phyloP scores from a whole-genome alignment of 75 land plant species.

The Ceratopteris richardii region DNA sequence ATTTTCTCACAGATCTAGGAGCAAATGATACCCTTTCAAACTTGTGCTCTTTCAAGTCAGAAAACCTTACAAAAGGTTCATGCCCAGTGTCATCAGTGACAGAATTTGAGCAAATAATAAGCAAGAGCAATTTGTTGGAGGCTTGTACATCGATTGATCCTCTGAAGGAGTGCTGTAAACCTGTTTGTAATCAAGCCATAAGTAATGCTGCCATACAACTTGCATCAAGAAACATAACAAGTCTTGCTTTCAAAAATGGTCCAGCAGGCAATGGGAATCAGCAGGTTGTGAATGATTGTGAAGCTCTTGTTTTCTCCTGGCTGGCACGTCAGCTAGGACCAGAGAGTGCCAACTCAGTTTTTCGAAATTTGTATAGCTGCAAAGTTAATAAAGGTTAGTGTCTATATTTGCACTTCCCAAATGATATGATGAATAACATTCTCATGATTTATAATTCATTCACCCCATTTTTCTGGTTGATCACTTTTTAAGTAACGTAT shows the following conservation, averaged over 20 bases:
- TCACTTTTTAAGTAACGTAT: no score
- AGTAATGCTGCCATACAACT: constrained; percentile 62
- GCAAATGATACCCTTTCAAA: constrained; percentile 54
- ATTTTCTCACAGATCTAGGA: constrained; percentile 68
- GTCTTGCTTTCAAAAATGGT: constrained; percentile 15
- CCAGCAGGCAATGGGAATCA: constrained; percentile 17
- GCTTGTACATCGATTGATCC: constrained; percentile 79
- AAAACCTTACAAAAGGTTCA: constrained; percentile 71
- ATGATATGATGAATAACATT: no score
- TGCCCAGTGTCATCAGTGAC: constrained; percentile 67
- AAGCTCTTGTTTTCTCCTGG: constrained; percentile 84
- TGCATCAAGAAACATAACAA: constrained; percentile 22
- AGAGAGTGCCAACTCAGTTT: constrained; percentile 62
- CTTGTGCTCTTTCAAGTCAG: constrained; percentile 68
- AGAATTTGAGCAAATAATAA: constrained; percentile 59
- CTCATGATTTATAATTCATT: no score
- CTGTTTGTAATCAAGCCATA: constrained; percentile 71
- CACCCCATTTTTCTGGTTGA: no score
- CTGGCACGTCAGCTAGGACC: constrained; percentile 49
- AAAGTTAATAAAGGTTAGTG: constrained; percentile 90
- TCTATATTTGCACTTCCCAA: no score
- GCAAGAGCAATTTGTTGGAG: constrained; percentile 59
- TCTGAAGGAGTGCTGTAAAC: constrained; percentile 88
- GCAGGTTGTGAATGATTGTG: constrained; percentile 63
- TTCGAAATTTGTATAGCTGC: constrained; percentile 75